Percentiles rank a stretch among this genome's conserved stretches.
phyloP scores from a whole-genome alignment of 306 rosid genomes.

The Prunus mume region DNA sequence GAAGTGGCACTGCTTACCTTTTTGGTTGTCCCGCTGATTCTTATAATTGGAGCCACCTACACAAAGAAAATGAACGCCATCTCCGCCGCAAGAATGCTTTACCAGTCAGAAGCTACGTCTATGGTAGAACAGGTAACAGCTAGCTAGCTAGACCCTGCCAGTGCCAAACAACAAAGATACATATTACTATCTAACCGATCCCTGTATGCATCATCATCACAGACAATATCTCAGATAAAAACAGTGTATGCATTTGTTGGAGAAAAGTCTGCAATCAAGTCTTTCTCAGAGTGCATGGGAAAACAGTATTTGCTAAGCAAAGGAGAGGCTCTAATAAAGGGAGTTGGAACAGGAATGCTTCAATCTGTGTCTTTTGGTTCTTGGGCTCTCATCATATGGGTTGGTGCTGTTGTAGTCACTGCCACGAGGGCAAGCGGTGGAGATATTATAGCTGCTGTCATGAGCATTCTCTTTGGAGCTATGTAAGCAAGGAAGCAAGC shows the following conservation, averaged over 20 bases:
- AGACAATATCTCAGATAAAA: conserved; percentile 81
- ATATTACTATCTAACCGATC: neutral
- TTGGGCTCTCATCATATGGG: conserved; percentile 83
- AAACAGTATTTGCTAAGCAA: conserved; percentile 53
- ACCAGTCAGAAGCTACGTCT: conserved; percentile 71
- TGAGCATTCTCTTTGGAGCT: conserved; percentile 94
- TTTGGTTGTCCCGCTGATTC: conserved; percentile 72
- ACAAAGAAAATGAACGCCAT: conserved; percentile 69
- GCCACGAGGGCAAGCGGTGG: conserved; percentile 64
- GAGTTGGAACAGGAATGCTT: conserved; percentile 83
- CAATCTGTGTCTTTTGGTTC: conserved; percentile 73
- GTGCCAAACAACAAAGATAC: neutral
- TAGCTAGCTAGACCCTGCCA: too few species aligned
- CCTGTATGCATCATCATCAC: conserved; percentile 12
- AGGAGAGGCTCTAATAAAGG: conserved; percentile 77
- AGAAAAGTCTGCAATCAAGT: conserved; percentile 53
- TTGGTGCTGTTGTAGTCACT: conserved; percentile 78
- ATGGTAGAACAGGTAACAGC: conserved; percentile 68
- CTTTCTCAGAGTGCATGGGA: conserved; percentile 55
- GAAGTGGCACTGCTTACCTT: conserved; percentile 63
- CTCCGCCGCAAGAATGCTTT: conserved; percentile 54
- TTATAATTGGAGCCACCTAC: conserved; percentile 73
- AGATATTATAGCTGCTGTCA: conserved; percentile 65
- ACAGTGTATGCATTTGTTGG: conserved; percentile 91
- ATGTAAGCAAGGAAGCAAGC: conserved; percentile 47